Percentiles rank a stretch among this genome's conserved stretches.
Conservation (phyloP, 2,329 filamentous ascomycete genomes). For the Berkeleyomyces basicola region DNA sequence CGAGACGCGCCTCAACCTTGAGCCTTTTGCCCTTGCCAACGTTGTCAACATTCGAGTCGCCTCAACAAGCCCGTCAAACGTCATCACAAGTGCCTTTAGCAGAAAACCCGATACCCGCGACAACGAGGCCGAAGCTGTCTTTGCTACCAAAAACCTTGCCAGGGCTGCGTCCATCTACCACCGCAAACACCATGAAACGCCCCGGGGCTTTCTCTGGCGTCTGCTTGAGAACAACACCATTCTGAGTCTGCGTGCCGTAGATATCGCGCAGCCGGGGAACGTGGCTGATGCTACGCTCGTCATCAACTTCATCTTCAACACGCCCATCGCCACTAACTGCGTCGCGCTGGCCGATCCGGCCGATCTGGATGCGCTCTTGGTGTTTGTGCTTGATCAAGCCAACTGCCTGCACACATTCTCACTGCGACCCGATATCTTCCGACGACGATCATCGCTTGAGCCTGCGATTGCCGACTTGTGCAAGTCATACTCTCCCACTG, state of each 20-base stretch:
- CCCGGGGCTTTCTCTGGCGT: slow-evolving; percentile 81
- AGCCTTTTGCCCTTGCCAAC: slow-evolving; percentile 51
- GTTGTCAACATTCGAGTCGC: slow-evolving; percentile 55
- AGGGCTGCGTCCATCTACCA: slow-evolving; percentile 72
- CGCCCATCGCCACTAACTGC: slow-evolving; percentile 57
- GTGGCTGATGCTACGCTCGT: slow-evolving; percentile 56
- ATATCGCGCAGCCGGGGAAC: slow-evolving; percentile 42
- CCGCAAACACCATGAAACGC: slow-evolving; percentile 55
- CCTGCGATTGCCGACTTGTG: slow-evolving; percentile 59
- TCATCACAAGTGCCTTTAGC: slow-evolving; percentile 19
- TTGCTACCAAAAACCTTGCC: slow-evolving; percentile 57
- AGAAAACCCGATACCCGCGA: slow-evolving; percentile 14
- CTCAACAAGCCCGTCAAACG: slow-evolving; percentile 28
- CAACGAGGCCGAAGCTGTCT: slow-evolving; percentile 55
- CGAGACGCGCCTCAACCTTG: slow-evolving; percentile 72
- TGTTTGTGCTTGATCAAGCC: slow-evolving; percentile 65
- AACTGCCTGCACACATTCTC: slow-evolving; percentile 70
- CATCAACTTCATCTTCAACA: slow-evolving; percentile 61
- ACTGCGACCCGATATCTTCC: slow-evolving; percentile 70
- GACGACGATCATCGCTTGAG: slow-evolving; percentile 50
- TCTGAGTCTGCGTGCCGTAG: slow-evolving; percentile 68
- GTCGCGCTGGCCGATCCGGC: slow-evolving; percentile 67
- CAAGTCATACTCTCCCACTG: slow-evolving; percentile 56
- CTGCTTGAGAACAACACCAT: slow-evolving; percentile 64
- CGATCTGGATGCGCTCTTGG: slow-evolving; percentile 59